These are phyloP conservation scores for Cucurbita maxima DNA, from an alignment of 306 rosid species.

Conservation along the genomic window DNA sequence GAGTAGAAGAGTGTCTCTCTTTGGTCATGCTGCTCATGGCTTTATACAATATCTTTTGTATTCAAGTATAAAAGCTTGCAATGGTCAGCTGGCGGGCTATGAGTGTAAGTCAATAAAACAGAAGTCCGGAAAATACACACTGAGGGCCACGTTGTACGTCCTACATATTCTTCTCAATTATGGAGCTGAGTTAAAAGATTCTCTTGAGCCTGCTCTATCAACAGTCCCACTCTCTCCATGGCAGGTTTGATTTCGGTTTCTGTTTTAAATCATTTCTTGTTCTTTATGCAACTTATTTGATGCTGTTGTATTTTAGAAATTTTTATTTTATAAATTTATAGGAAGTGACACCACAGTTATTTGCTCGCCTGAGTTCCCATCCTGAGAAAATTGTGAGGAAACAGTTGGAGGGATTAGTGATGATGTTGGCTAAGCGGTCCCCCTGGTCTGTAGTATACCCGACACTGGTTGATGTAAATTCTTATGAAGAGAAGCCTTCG, in stretches of 20 bases:
- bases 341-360: slow-evolving; percentile 89
- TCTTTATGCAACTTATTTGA: neutral
- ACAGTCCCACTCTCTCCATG: slow-evolving; percentile 78
- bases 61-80: slow-evolving; percentile 46
- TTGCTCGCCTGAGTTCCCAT: slow-evolving; percentile 85
- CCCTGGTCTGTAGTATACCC: slow-evolving; percentile 90
- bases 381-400: slow-evolving; percentile 73
- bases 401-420: slow-evolving; percentile 82
- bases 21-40: slow-evolving; percentile 83
- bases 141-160: slow-evolving; percentile 73
- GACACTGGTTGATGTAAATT: slow-evolving; percentile 72
- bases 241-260: slow-evolving; percentile 56
- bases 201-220: slow-evolving; percentile 51
- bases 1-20: slow-evolving; percentile 76
- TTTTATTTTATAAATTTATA: slow-evolving; percentile 19
- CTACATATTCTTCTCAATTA: slow-evolving; percentile 83
- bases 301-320: neutral
- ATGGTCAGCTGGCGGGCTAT: slow-evolving; percentile 33
- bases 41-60: slow-evolving; percentile 62
- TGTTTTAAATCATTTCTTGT: neutral
- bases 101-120: slow-evolving; percentile 44
- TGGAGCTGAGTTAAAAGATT: slow-evolving; percentile 78
- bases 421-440: slow-evolving; percentile 84
- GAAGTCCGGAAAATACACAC: slow-evolving; percentile 64
- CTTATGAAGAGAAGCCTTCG: slow-evolving; percentile 75